Base-by-base conservation (phyloP, 495 filamentous ascomycete species). In the Tuber melanosporum region DNA sequence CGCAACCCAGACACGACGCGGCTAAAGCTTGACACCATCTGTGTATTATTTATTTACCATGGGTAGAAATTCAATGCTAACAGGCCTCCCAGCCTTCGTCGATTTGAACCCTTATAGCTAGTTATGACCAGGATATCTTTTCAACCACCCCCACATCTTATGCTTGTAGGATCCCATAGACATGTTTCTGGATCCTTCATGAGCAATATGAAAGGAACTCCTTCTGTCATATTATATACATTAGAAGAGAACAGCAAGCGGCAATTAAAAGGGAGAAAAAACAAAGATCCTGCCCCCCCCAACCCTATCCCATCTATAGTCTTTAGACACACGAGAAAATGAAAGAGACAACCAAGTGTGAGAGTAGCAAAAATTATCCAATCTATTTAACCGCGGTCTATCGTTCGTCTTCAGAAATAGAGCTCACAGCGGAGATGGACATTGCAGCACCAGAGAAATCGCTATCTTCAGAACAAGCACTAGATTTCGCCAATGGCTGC, bases 211-310 rank as follows among this genome's bases (percentile, higher is more conserved):
- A 52, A n/a, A 32, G 52, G n/a, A 62, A 62, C n/a, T 26, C 20
- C 47, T 57, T 62, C 52, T 62, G 32, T 32, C 26, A 52, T 9
- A 12, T 26, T 62, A 62, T 62, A 12, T 62, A 32, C n/a, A 62
- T 32, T 10, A 69, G 57, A 76, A 76, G 75, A 45, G 19, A 70
- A 44, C 72, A 70, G 8, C 15, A 70, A 26, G 17, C 41, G 7
- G 17, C 39, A 73, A 17, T 20, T 20, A 43, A 71, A 32, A 43
- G 3, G 46, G 49, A 73, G 39, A 71, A 71, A 32, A 47, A 49
- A 22, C 43, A 41, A 72, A 26, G 45, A 43, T n/a, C 43, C 42
- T 43, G 9, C 44, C 36, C 70, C 62, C 62, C 42, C 19, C 1
- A 71, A 46, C 39, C 73, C 46, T 26, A 36, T 22, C 36, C 70